Evolutionary conservation across 2,329 filamentous ascomycete genomes (phyloP), one percentile per base, ranked within the genome.

Genomic region (Penicillium sp.): DNA sequence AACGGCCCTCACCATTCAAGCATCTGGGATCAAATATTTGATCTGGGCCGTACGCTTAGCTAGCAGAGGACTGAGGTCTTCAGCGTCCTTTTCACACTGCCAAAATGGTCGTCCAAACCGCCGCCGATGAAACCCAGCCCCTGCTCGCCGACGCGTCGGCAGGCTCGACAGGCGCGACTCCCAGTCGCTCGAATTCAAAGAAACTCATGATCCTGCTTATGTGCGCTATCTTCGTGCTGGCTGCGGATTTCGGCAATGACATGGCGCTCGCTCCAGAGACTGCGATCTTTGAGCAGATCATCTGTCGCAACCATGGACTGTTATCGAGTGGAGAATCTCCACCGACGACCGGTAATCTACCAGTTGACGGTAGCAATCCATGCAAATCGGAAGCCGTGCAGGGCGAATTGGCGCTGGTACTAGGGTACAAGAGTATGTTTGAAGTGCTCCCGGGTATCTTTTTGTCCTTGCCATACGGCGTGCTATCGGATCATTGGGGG

Each of bases 381-480:
- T 76, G 74, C 50, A 75, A 76, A 66, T 70, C 72, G 6, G 73
- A 73, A 26, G 58, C 59, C 15, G 72, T 76, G 15, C 74, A 76
- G 51, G 70, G 64, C 17, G 73, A 76, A 54, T 50, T 75, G 47
- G 74, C 73, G 12, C 50, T 75, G 13, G 49, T 76, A 5, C 63
- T 66, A 15, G 73, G 73, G 1, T 73, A 71, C 59, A 73, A 73
- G 53, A 67, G 71, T 30, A 72, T 68, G 6, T 64, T 70, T 24
- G 67, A 67, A 22, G 58, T 65, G 7, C 28, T 75, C 19, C 71
- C 72, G 26, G 60, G 71, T 68, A 66, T 76, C 26, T n/a, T 74
- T 4, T 51, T 75, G 19, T 68, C 70, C 5, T 58, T 76, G 9
- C 72, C 73, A 0, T 75, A 69, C 42, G 73, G 74, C 0, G 60